Conservation (phyloP, 306 rosid genomes). For the Cucumis cinereus region DNA sequence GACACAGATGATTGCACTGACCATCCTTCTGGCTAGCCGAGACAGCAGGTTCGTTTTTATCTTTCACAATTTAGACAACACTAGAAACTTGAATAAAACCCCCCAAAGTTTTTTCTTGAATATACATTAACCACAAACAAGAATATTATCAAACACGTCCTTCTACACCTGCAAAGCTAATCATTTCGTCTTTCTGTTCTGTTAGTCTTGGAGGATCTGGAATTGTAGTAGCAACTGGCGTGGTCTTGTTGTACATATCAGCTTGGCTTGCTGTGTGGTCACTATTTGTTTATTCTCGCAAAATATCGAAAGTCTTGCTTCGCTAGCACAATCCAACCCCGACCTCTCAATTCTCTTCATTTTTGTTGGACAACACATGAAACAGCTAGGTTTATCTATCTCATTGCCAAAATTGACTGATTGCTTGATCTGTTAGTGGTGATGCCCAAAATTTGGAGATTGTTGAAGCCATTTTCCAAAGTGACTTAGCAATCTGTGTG, state of each 20-base stretch:
- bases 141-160: not conserved
- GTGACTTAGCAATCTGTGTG: not conserved
- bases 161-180: not conserved
- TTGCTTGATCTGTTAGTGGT: conserved; percentile 3
- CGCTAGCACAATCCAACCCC: conserved; percentile 27
- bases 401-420: conserved; percentile 3
- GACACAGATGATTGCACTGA: conserved; percentile 79
- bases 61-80: conserved; percentile 5
- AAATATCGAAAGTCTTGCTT: conserved; percentile 71
- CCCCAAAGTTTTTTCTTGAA: not conserved
- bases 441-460: conserved; percentile 4
- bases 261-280: conserved; percentile 98
- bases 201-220: conserved; percentile 69
- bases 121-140: not conserved
- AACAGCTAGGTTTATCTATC: not conserved
- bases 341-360: not conserved
- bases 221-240: conserved; percentile 54
- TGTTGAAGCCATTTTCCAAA: not conserved
- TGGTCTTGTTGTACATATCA: conserved; percentile 73
- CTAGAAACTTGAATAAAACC: not conserved
- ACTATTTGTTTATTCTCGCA: conserved; percentile 64
- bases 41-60: conserved; percentile 53
- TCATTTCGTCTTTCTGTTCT: not conserved
- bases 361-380: not conserved
- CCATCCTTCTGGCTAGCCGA: conserved; percentile 80